These are phyloP conservation scores for Ophidiomyces ophidiicola DNA, from an alignment of 2,329 filamentous ascomycete genomes.

Conservation along the genomic window DNA sequence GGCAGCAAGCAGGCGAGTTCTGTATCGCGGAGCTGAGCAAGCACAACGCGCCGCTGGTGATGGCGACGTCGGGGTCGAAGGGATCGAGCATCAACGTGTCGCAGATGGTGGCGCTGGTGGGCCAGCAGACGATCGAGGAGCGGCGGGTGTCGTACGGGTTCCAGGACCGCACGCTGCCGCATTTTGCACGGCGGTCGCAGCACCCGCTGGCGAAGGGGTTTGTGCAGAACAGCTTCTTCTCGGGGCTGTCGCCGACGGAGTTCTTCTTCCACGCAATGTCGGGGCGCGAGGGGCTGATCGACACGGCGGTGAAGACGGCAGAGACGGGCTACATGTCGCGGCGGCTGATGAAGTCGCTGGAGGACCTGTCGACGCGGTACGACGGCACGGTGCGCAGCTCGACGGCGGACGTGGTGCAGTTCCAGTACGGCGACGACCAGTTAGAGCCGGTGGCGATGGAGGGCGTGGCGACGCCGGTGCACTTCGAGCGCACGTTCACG, in stretches of 20 bases:
- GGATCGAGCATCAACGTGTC: conserved; percentile 96
- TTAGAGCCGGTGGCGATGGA: conserved; percentile 98
- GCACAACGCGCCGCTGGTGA: conserved; percentile 86
- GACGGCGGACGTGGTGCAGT: conserved; percentile 78
- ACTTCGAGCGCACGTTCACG: conserved; percentile 82
- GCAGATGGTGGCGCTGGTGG: conserved; percentile 95
- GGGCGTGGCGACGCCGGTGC: conserved; percentile 77
- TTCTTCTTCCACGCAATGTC: conserved; percentile 98
- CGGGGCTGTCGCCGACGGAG: conserved; percentile 75
- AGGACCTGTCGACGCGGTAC: conserved; percentile 86
- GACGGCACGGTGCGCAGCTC: conserved; percentile 92
- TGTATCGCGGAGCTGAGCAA: conserved; percentile 83
- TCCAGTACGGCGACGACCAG: conserved; percentile 93
- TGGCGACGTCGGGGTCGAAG: conserved; percentile 96
- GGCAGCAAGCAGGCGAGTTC: conserved; percentile 78
- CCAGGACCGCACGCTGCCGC: conserved; percentile 84
- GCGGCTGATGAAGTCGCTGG: conserved; percentile 92
- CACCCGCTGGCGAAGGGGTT: conserved; percentile 95
- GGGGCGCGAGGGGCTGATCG: conserved; percentile 93
- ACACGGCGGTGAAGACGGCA: conserved; percentile 97
- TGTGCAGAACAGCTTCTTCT: conserved; percentile 94
- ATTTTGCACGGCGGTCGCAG: conserved; percentile 86
- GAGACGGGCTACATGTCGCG: conserved; percentile 99
- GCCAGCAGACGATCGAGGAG: conserved; percentile 93
- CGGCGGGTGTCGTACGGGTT: conserved; percentile 91